These are phyloP conservation scores for Fraxinus nigra DNA, from an alignment of 305 asterid genomes.

Conservation along the genomic window DNA sequence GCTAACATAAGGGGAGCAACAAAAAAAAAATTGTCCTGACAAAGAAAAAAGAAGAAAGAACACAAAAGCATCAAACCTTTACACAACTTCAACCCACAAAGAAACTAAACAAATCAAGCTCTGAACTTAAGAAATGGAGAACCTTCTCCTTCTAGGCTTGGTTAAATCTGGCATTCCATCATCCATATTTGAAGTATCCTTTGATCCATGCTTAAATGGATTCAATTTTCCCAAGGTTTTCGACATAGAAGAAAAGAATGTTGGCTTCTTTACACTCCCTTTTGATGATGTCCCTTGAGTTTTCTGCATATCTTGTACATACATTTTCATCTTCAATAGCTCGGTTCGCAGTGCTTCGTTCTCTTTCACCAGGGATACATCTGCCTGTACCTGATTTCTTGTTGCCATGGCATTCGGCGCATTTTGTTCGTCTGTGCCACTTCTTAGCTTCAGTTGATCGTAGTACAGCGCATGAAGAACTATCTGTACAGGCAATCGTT, in stretches of 20 bases:
- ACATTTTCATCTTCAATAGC: slow-evolving; percentile 85
- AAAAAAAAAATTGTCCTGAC: neutral
- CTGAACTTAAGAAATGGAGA: slow-evolving; percentile 62
- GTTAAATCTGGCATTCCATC: slow-evolving; percentile 58
- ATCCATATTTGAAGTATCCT: slow-evolving; percentile 65
- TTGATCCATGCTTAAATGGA: slow-evolving; percentile 85
- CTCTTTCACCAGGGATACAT: slow-evolving; percentile 66
- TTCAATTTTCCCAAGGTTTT: slow-evolving; percentile 76
- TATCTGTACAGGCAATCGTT: slow-evolving; percentile 84
- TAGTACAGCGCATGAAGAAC: slow-evolving; percentile 90
- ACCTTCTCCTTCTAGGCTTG: slow-evolving; percentile 92
- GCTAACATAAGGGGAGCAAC: neutral
- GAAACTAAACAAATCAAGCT: neutral
- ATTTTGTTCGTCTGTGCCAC: slow-evolving; percentile 52
- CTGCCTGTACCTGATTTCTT: slow-evolving; percentile 67
- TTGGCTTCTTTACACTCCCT: slow-evolving; percentile 35
- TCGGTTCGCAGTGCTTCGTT: slow-evolving; percentile 80
- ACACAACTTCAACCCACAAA: slow-evolving; percentile 32
- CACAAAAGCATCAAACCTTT: slow-evolving; percentile 23
- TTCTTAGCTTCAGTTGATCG: slow-evolving; percentile 74
- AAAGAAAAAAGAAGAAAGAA: neutral
- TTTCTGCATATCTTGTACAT: slow-evolving; percentile 62
- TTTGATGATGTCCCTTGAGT: slow-evolving; percentile 41
- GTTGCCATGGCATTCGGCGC: slow-evolving; percentile 48
- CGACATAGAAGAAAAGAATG: slow-evolving; percentile 79